Evolutionary conservation across 164 flowering plant species (phyloP).

Genomic region (Chimonanthus salicifolius): DNA sequence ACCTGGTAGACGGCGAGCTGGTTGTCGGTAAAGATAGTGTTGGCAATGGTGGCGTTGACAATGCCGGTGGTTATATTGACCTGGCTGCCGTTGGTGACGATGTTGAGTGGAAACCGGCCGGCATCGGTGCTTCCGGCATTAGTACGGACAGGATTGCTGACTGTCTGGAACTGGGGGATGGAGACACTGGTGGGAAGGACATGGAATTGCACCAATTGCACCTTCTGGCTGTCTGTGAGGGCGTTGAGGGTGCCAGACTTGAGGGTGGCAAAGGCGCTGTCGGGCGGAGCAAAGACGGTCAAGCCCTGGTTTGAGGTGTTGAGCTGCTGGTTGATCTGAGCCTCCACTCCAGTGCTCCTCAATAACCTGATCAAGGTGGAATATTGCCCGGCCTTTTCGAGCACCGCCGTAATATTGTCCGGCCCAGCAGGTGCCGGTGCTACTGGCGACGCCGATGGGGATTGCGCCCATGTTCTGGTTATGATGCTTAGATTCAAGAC

Average conservation of each 20-base stretch:
- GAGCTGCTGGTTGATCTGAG: constrained; percentile 59
- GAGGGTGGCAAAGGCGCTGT: constrained; percentile 59
- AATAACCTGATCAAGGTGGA: constrained; percentile 33
- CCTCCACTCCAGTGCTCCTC: constrained; percentile 32
- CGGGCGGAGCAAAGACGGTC: constrained; percentile 73
- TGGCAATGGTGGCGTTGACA: constrained; percentile 42
- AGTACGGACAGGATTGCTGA: constrained; percentile 79
- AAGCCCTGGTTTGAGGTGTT: constrained; percentile 63
- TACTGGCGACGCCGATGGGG: constrained; percentile 21
- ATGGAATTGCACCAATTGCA: constrained; percentile 62
- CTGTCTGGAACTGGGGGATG: constrained; percentile 61
- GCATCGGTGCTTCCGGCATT: constrained; percentile 55
- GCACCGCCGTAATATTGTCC: constrained; percentile 21
- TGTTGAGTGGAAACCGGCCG: constrained; percentile 55
- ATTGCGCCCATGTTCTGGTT: background rate
- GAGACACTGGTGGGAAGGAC: constrained; percentile 47
- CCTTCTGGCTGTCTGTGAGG: constrained; percentile 50
- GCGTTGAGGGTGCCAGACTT: constrained; percentile 69
- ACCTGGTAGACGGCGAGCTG: constrained; percentile 74
- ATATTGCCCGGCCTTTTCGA: constrained; percentile 28
- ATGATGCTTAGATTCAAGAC: background rate
- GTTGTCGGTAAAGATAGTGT: constrained; percentile 48
- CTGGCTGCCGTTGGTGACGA: constrained; percentile 47
- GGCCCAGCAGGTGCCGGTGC: constrained; percentile 36
- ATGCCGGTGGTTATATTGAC: constrained; percentile 71